Evolutionary conservation across 495 filamentous ascomycete genomes (phyloP).

Genomic region (Xylaria bambusicola): DNA sequence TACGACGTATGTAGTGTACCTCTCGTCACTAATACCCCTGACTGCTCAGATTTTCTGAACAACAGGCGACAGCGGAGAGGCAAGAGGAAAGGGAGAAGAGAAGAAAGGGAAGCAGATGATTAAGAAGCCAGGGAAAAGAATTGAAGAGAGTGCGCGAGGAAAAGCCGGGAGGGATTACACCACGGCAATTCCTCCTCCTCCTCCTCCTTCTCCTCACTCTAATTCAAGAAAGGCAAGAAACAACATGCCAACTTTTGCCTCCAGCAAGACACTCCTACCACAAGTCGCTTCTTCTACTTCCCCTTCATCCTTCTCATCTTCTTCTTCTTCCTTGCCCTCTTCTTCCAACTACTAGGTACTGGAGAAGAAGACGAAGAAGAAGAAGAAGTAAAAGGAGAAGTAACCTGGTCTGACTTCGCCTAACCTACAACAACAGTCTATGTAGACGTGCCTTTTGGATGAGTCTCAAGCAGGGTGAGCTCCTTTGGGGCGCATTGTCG

Average conservation of each 20-base stretch:
- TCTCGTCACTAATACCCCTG: conserved; percentile 2
- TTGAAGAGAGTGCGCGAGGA: not conserved
- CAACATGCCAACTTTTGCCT: not conserved
- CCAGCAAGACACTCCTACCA: not conserved
- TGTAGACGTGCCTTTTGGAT: conserved; percentile 15
- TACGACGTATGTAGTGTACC: conserved; percentile 1
- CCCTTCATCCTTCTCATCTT: not conserved
- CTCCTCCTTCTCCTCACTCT: not conserved
- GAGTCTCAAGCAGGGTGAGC: conserved; percentile 15
- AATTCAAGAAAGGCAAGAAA: not conserved
- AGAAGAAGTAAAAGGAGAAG: no score
- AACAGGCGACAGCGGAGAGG: conserved; percentile 9
- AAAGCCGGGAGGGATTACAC: not conserved
- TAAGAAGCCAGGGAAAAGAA: not conserved
- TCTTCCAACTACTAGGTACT: not conserved
- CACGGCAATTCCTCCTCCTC: no score
- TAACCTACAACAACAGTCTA: not conserved
- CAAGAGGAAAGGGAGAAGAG: not conserved
- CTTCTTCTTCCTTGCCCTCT: not conserved
- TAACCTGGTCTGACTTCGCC: not conserved
- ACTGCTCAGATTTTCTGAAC: conserved; percentile 8
- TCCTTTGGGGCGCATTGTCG: conserved; percentile 17
- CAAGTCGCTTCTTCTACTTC: not conserved
- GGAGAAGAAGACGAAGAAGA: not conserved
- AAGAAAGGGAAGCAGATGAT: not conserved